These are phyloP conservation scores for Coemansia sp. DNA, from an alignment of 192 early-diverging fungal species.

Conservation along the genomic window DNA sequence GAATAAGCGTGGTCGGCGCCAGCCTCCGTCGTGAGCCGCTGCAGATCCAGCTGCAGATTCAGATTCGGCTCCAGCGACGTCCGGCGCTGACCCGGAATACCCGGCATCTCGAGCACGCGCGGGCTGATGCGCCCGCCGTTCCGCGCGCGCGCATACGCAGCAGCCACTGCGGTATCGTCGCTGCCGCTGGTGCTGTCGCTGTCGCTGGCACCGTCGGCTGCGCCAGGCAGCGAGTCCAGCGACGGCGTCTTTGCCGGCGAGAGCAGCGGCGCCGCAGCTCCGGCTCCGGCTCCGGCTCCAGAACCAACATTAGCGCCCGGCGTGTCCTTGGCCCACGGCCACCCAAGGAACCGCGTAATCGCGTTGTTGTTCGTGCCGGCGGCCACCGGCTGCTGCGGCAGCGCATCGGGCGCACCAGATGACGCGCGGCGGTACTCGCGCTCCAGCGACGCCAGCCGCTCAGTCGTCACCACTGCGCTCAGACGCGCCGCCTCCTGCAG, in stretches of 20 bases:
- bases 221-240: background rate
- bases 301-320: too few species aligned
- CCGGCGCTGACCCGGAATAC: background rate
- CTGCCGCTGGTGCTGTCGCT: background rate
- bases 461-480: conserved; percentile 63
- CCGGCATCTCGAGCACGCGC: conserved; percentile 9
- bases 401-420: conserved; percentile 27
- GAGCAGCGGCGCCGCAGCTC: background rate
- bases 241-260: background rate
- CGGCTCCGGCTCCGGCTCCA: too few species aligned
- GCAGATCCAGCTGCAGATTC: too few species aligned
- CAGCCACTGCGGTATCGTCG: conserved; percentile 4
- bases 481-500: conserved; percentile 80
- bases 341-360: conserved; percentile 41
- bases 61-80: background rate
- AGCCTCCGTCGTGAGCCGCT: too few species aligned
- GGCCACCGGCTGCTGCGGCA: background rate
- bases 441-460: conserved; percentile 70
- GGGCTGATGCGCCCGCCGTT: conserved; percentile 26
- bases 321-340: conserved; percentile 45
- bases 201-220: background rate
- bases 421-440: conserved; percentile 36
- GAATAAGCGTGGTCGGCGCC: conserved; percentile 39
- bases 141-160: background rate
- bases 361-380: conserved; percentile 17